Evolutionary conservation across 2,329 filamentous ascomycete genomes (phyloP), one percentile per base, ranked within the genome.

Genomic region (Hirsutella minnesotensis): DNA sequence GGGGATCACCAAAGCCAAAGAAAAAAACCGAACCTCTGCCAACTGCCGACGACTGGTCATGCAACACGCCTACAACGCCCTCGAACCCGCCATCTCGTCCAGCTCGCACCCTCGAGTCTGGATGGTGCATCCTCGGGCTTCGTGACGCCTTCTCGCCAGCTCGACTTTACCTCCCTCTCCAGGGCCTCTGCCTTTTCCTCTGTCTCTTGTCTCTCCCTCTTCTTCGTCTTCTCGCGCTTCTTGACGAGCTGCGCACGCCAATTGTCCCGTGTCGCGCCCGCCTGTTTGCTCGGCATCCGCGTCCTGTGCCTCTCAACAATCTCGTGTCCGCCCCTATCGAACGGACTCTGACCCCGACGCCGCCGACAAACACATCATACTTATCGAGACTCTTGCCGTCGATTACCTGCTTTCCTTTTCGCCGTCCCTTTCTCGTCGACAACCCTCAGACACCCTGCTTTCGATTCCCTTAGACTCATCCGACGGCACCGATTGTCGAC

Each of bases 281-380:
- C 27, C 41, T 43, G 41, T 43, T 43, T 43, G 41, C 37, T 43
- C 41, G 41, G 35, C 36, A 34, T 31, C 18, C 21, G 37, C 30
- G 24, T 29, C 31, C 21, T 19, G 34, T 38, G 33, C 20, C 22
- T 34, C 9, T 15, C 19, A 18, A 38, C 34, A 15, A 19, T 18
- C 24, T 22, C 30, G 34, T 38, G 37, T 31, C 24, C 19, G 36
- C 21, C 20, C 31, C 31, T 10, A 31, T 21, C n/a, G 38, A n/a
- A 13, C 22, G 9, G 16, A 35, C 33, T 9, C 15, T 18, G 21
- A 18, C 33, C 22, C 10, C 19, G 36, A 24, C 13, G n/a, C 24
- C 12, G 24, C 16, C 40, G 40, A 30, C 40, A 21, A 37, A 20
- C 24, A 42, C 40, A n/a, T 31, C 19, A 21, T 33, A 7, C 24